Conservation (phyloP, 768 basidiomycete genomes). For the Asterophora lycoperdoides region DNA sequence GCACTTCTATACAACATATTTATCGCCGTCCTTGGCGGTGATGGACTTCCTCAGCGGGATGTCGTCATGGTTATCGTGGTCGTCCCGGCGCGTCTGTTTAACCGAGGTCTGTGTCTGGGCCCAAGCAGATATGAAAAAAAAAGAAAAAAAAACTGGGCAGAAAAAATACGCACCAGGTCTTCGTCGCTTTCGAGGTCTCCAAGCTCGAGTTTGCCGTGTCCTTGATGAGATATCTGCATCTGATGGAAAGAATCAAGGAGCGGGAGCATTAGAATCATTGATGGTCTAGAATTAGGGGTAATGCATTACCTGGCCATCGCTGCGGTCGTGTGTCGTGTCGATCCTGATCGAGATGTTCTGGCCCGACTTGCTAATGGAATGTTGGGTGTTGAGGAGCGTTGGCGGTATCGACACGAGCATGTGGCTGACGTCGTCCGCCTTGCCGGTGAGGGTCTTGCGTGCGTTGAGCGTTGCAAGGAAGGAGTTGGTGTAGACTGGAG, state of each 20-base stretch:
- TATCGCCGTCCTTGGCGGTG: too few species aligned
- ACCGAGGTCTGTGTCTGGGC: constrained; percentile 24
- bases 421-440: constrained; percentile 26
- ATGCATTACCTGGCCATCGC: neutral
- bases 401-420: constrained; percentile 31
- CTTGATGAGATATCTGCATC: neutral
- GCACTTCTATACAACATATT: too few species aligned
- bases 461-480: constrained; percentile 51
- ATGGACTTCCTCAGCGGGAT: too few species aligned
- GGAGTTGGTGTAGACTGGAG: constrained; percentile 46
- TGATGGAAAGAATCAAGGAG: neutral
- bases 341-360: constrained; percentile 33
- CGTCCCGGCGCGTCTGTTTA: too few species aligned
- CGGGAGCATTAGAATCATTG: neutral
- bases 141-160: too few species aligned
- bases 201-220: neutral
- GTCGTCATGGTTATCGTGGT: too few species aligned
- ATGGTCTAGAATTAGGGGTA: neutral
- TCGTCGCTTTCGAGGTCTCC: constrained; percentile 1
- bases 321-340: constrained; percentile 26
- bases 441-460: constrained; percentile 32
- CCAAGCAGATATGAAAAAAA: neutral
- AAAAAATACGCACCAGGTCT: neutral
- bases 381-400: constrained; percentile 19
- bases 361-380: constrained; percentile 6